Evolutionary conservation across 352 stramenopile species (phyloP).

Genomic region (Bremia lactucae): DNA sequence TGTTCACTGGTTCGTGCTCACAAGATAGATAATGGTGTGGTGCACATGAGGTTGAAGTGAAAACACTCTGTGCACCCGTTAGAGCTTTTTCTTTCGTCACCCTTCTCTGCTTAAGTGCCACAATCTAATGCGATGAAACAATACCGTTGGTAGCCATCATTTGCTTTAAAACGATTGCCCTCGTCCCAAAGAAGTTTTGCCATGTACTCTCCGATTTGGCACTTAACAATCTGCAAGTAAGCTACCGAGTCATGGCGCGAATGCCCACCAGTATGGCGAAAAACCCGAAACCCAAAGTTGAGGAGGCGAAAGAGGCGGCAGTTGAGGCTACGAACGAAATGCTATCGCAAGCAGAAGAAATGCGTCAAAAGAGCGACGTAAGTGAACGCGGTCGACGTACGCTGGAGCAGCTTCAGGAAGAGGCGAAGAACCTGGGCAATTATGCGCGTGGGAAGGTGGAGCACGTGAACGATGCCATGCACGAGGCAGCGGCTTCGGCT

Average conservation of each 20-base stretch:
- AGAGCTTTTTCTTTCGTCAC: constrained; percentile 13
- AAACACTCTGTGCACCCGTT: constrained; percentile 4
- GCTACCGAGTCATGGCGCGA: constrained; percentile 3
- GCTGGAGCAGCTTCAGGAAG: constrained; percentile 31
- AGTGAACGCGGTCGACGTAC: constrained; percentile 17
- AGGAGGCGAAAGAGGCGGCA: constrained; percentile 12
- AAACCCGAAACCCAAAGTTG: constrained; percentile 6
- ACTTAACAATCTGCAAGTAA: constrained; percentile 10
- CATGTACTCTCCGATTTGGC: background rate
- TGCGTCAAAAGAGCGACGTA: constrained; percentile 9
- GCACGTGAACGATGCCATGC: constrained; percentile 30
- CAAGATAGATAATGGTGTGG: constrained; percentile 1
- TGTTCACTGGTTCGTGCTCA: constrained; percentile 1
- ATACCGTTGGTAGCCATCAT: constrained; percentile 2
- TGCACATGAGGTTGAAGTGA: constrained; percentile 11
- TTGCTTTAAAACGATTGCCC: background rate
- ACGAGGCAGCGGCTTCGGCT: constrained; percentile 18
- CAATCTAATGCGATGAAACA: constrained; percentile 2
- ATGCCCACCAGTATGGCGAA: constrained; percentile 23
- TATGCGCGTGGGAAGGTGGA: constrained; percentile 39
- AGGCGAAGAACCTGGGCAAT: constrained; percentile 30
- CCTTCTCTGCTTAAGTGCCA: constrained; percentile 13
- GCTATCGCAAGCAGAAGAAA: constrained; percentile 17
- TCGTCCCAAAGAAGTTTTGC: constrained; percentile 2
- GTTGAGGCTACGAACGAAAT: constrained; percentile 15